These are phyloP conservation scores for Parietaria judaica DNA, from an alignment of 306 rosid species.

Conservation along the genomic window DNA sequence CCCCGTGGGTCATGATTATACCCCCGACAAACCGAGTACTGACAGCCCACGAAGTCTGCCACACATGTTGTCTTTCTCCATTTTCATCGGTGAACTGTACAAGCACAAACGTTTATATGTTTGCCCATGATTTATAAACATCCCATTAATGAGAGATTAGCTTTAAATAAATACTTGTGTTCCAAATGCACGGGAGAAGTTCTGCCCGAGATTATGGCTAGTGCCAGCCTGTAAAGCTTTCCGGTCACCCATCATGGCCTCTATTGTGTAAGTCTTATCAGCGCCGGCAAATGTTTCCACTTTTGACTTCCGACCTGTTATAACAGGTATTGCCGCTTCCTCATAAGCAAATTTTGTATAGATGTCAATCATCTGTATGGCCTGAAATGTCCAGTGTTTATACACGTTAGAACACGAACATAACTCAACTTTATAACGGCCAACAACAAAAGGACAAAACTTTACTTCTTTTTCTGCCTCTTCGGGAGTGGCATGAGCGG, in stretches of 20 bases:
- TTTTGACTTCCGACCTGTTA: constrained; percentile 90
- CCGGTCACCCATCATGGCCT: constrained; percentile 98
- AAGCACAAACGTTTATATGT: constrained; percentile 28
- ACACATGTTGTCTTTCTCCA: constrained; percentile 73
- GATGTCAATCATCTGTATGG: constrained; percentile 86
- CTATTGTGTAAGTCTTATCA: constrained; percentile 78
- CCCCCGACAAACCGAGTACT: constrained; percentile 98
- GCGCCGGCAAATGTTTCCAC: constrained; percentile 99
- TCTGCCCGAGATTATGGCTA: constrained; percentile 98
- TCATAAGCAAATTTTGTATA: constrained; percentile 85
- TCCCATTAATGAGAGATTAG: constrained; percentile 11
- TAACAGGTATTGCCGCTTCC: constrained; percentile 92
- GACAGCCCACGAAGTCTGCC: constrained; percentile 99
- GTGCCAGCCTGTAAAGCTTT: constrained; percentile 98
- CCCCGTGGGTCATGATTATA: constrained; percentile 94
- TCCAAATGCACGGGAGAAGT: constrained; percentile 85
- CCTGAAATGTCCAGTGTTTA: constrained; percentile 54
- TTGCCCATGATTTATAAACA: constrained; percentile 13
- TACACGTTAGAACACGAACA: constrained; percentile 12
- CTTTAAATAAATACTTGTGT: constrained; percentile 53
- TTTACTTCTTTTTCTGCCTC: constrained; percentile 94
- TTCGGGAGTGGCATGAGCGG: constrained; percentile 82
- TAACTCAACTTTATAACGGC: background rate
- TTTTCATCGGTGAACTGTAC: constrained; percentile 83
- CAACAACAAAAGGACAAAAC: constrained; percentile 18